phyloP scores from a whole-genome alignment of 2,329 filamentous ascomycete genomes.

The Dothiorella sarmentorum region DNA sequence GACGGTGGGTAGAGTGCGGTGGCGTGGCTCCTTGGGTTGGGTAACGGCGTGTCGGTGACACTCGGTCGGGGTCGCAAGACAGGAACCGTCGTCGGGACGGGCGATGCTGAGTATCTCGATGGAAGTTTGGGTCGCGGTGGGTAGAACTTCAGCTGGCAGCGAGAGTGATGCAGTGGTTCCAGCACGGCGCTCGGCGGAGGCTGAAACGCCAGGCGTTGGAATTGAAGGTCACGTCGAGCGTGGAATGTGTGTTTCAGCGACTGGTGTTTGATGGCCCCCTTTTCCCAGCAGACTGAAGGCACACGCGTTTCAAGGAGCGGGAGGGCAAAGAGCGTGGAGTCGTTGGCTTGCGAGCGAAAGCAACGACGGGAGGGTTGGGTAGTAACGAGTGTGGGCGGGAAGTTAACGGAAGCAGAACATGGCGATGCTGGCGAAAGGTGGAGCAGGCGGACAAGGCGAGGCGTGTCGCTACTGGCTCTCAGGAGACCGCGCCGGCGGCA shows the following conservation, averaged over 20 bases:
- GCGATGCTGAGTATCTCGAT: neutral
- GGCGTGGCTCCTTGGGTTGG: neutral
- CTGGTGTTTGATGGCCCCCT: slow-evolving; percentile 29
- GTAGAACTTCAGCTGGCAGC: neutral
- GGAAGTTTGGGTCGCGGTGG: neutral
- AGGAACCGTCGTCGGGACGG: neutral
- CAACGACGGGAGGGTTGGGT: slow-evolving; percentile 8
- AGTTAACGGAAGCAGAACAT: slow-evolving; percentile 18
- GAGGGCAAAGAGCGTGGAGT: slow-evolving; percentile 18
- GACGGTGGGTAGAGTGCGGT: neutral
- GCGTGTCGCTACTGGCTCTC: slow-evolving; percentile 16
- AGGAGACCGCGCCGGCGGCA: slow-evolving; percentile 16
- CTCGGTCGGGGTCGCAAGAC: slow-evolving; percentile 7
- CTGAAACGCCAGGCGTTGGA: slow-evolving; percentile 39
- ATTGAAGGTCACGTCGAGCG: slow-evolving; percentile 23
- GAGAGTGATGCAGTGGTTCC: slow-evolving; percentile 12
- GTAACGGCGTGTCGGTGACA: slow-evolving; percentile 8
- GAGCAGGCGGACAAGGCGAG: slow-evolving; percentile 12
- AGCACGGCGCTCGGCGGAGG: slow-evolving; percentile 16
- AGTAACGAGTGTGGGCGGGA: slow-evolving; percentile 13
- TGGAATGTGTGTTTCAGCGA: slow-evolving; percentile 34
- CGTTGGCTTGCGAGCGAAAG: slow-evolving; percentile 8
- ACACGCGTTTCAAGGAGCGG: slow-evolving; percentile 19
- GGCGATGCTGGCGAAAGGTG: slow-evolving; percentile 18
- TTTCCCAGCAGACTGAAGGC: slow-evolving; percentile 21